Conservation (phyloP, 306 rosid species). For the Argentina anserina region DNA sequence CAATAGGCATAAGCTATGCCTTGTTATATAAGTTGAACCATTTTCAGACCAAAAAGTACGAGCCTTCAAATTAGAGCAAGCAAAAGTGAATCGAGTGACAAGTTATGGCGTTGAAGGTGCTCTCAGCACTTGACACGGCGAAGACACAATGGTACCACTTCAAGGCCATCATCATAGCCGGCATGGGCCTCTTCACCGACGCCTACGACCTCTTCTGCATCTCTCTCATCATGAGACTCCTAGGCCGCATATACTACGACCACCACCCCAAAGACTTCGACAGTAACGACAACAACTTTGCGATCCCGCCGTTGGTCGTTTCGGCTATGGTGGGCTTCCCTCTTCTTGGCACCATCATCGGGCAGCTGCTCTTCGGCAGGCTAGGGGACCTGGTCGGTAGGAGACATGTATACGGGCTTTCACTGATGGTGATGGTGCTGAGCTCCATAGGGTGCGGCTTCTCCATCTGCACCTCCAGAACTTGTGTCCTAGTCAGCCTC, state of each 20-base stretch:
- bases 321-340: constrained; percentile 40
- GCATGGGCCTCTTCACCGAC: constrained; percentile 86
- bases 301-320: constrained; percentile 16
- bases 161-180: constrained; percentile 78
- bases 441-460: constrained; percentile 60
- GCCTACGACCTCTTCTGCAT: constrained; percentile 70
- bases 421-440: constrained; percentile 52
- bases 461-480: constrained; percentile 45
- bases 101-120: constrained; percentile 48
- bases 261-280: not conserved
- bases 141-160: constrained; percentile 70
- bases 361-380: constrained; percentile 58
- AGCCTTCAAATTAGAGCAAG: not conserved
- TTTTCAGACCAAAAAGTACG: not conserved
- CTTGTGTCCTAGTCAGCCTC: constrained; percentile 51
- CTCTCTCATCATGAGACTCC: constrained; percentile 41
- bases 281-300: not conserved
- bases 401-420: constrained; percentile 52
- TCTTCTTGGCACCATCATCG: constrained; percentile 49
- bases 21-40: not conserved
- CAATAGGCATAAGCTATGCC: not conserved
- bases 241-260: constrained; percentile 50
- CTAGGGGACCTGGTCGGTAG: constrained; percentile 64
- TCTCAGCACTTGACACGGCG: constrained; percentile 65
- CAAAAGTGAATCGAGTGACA: not conserved